Percentiles rank a stretch among this genome's conserved stretches.
Evolutionary conservation across 2,329 filamentous ascomycete genomes (phyloP).

Genomic region (Corinectria fuckeliana): DNA sequence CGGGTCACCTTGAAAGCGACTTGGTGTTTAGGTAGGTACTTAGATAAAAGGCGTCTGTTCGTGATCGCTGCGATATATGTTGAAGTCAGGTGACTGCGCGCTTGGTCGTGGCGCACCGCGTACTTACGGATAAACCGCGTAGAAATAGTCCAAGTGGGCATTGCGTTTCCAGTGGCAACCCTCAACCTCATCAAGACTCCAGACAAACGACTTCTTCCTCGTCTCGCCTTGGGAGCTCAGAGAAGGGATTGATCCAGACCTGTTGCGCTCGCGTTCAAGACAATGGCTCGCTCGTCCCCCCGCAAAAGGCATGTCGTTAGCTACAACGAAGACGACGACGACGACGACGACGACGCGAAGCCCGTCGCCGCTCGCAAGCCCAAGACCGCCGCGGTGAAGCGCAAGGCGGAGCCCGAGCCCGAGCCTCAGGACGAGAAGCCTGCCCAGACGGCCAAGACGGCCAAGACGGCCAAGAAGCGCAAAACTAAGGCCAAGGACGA

Average conservation of each 20-base stretch:
- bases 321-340: conserved; percentile 41
- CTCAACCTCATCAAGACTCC: background rate
- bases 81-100: conserved; percentile 36
- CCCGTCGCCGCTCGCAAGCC: conserved; percentile 33
- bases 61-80: conserved; percentile 2
- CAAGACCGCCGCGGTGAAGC: conserved; percentile 40
- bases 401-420: conserved; percentile 40
- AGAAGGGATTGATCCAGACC: background rate
- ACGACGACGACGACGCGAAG: conserved; percentile 28
- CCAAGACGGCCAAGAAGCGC: conserved; percentile 51
- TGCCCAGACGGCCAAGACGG: conserved; percentile 30
- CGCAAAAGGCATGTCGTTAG: conserved; percentile 42
- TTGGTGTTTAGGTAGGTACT: no score
- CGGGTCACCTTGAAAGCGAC: background rate
- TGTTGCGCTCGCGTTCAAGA: background rate
- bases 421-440: conserved; percentile 29
- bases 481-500: conserved; percentile 48
- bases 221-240: background rate
- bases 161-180: background rate
- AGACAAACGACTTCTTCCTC: background rate
- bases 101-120: conserved; percentile 23
- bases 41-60: no score
- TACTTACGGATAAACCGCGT: conserved; percentile 36
- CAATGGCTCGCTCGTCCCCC: conserved; percentile 45
- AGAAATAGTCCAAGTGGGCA: background rate